These are phyloP conservation scores for Jaapia argillacea DNA, from an alignment of 768 basidiomycete species.

Conservation along the genomic window DNA sequence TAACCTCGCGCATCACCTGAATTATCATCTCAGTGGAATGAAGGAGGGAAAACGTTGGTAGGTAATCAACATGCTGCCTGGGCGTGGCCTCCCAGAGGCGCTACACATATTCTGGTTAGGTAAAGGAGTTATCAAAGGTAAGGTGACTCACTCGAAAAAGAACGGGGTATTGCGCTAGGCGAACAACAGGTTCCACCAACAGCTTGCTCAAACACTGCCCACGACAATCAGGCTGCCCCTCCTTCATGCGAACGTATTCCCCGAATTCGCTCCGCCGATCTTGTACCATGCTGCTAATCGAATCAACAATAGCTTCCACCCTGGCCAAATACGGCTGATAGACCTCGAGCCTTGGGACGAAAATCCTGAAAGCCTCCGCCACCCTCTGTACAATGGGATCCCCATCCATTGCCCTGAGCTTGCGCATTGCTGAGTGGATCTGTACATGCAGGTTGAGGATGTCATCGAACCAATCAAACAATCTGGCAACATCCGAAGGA, in stretches of 20 bases:
- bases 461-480: constrained; percentile 87
- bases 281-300: constrained; percentile 38
- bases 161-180: constrained; percentile 61
- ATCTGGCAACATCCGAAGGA: constrained; percentile 52
- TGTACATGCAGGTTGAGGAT: constrained; percentile 70
- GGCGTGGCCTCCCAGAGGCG: constrained; percentile 62
- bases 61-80: constrained; percentile 56
- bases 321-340: constrained; percentile 83
- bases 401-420: constrained; percentile 28
- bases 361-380: constrained; percentile 47
- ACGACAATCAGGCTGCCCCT: constrained; percentile 39
- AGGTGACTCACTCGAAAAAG: constrained; percentile 56
- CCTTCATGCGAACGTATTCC: constrained; percentile 71
- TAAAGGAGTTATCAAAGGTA: not conserved
- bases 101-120: constrained; percentile 26
- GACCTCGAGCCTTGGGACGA: constrained; percentile 62
- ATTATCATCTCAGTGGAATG: constrained; percentile 64
- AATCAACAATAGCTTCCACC: constrained; percentile 46
- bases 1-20: constrained; percentile 76
- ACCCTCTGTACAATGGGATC: constrained; percentile 41
- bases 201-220: constrained; percentile 60
- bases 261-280: constrained; percentile 66
- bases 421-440: constrained; percentile 40
- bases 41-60: constrained; percentile 54
- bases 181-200: constrained; percentile 65